phyloP scores from a whole-genome alignment of 2,329 filamentous ascomycete species.

The Harringtonia aguacate region DNA sequence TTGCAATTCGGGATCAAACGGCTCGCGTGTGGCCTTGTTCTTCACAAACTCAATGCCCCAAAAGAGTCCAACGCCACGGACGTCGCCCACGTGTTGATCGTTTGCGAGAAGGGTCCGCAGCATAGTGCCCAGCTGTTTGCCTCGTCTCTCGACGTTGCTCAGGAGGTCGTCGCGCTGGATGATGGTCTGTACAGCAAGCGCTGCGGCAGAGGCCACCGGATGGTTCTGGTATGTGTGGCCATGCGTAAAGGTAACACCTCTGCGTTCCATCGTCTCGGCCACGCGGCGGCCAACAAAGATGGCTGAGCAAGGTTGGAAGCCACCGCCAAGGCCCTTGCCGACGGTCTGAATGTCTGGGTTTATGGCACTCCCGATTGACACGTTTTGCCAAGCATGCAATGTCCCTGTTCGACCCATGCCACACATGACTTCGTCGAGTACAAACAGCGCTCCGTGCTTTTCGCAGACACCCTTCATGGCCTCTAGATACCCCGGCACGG shows the following conservation, averaged over 20 bases:
- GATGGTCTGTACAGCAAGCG: slow-evolving; percentile 50
- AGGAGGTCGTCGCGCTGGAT: slow-evolving; percentile 48
- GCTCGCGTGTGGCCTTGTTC: slow-evolving; percentile 19
- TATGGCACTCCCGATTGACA: no score
- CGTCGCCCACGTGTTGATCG: slow-evolving; percentile 41
- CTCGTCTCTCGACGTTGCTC: slow-evolving; percentile 45
- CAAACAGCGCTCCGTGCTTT: slow-evolving; percentile 61
- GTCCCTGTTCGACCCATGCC: slow-evolving; percentile 49
- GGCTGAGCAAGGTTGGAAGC: slow-evolving; percentile 51
- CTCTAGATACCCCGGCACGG: slow-evolving; percentile 56
- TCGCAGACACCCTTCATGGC: slow-evolving; percentile 60
- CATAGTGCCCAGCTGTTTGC: slow-evolving; percentile 31
- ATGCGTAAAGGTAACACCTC: slow-evolving; percentile 27
- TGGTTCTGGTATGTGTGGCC: slow-evolving; percentile 54
- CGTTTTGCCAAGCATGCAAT: slow-evolving; percentile 52
- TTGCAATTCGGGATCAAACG: slow-evolving; percentile 19
- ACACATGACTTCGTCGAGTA: slow-evolving; percentile 71
- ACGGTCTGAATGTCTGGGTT: slow-evolving; percentile 56
- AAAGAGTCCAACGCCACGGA: slow-evolving; percentile 51
- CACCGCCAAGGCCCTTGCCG: slow-evolving; percentile 55
- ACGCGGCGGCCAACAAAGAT: slow-evolving; percentile 46
- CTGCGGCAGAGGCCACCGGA: slow-evolving; percentile 48
- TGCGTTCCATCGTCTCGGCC: slow-evolving; percentile 28
- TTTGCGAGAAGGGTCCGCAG: slow-evolving; percentile 26
- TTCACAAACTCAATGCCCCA: slow-evolving; percentile 33